Percentiles rank a stretch among this genome's conserved stretches.
phyloP scores from a whole-genome alignment of 1,284 basidiomycete species.

The Xerocomus nothofagi region DNA sequence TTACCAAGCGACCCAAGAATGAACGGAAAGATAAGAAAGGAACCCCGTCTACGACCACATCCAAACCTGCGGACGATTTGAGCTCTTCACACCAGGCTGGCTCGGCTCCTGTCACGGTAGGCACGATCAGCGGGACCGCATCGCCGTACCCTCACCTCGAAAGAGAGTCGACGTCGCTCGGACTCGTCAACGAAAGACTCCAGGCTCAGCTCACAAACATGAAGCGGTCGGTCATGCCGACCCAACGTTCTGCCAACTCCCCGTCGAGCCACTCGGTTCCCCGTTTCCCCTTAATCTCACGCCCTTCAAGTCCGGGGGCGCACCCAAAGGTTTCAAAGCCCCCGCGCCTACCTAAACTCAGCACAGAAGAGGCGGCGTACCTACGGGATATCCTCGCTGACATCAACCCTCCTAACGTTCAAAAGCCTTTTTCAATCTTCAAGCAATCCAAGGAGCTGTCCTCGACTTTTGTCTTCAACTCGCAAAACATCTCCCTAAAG shows the following conservation, averaged over 20 bases:
- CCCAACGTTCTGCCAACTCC: slow-evolving; percentile 18
- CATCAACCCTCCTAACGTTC: slow-evolving; percentile 38
- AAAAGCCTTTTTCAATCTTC: slow-evolving; percentile 48
- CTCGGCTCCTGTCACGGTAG: slow-evolving; percentile 1
- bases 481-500: slow-evolving; percentile 31
- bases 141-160: slow-evolving; percentile 12
- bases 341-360: slow-evolving; percentile 52
- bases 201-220: slow-evolving; percentile 29
- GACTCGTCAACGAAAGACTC: slow-evolving; percentile 30
- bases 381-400: slow-evolving; percentile 67
- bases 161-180: slow-evolving; percentile 25
- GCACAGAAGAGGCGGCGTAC: slow-evolving; percentile 58
- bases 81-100: neutral
- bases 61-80: slow-evolving; percentile 15
- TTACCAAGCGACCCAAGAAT: slow-evolving; percentile 27
- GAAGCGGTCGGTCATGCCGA: slow-evolving; percentile 27
- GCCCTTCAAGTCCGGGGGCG: slow-evolving; percentile 21
- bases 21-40: slow-evolving; percentile 35
- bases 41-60: neutral
- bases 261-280: slow-evolving; percentile 18
- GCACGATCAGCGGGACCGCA: neutral
- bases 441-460: slow-evolving; percentile 35
- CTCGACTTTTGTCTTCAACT: slow-evolving; percentile 3
- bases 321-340: slow-evolving; percentile 38
- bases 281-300: slow-evolving; percentile 26